Evolutionary conservation across 73 alveolate species (phyloP), one percentile per base, ranked within the genome.

Genomic region (Breviolum minutum): DNA sequence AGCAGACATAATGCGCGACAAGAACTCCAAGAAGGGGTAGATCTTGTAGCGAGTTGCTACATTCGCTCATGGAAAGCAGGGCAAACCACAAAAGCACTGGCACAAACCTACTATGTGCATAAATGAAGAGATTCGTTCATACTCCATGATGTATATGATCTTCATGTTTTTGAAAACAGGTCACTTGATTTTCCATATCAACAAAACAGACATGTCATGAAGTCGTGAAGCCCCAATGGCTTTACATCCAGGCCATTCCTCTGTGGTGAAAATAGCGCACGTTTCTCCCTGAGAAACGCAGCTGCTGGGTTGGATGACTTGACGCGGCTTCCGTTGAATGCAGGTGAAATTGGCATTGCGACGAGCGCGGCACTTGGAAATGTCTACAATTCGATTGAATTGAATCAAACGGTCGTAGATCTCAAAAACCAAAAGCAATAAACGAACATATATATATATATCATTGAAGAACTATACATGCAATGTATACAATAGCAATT

Each of bases 361-460:
- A 13, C 96, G 87, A 22, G 63, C 16, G 7, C 96, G 96, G 14
- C 96, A 90, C 61, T 63, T 71, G 11, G 96, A 90, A 40, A 27
- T 71, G 68, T 26, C 87, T 6, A 64, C 96, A 8, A 30, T 90
- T 61, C 96, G 96, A 20, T 63, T 90, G 62, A 63, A 73, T 14
- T 90, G 77, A 71, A 63, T 8, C 8, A 8, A 20, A 83, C 63
- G 81, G 30, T 71, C 63, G 29, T 27, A 40, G 54, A 40, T 40
- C 54, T 40, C 54, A 22, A 77, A 77, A 26, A 77, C 16, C n/a
- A n/a, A n/a, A n/a, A n/a, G n/a, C n/a, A n/a, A 77, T 8, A 77
- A n/a, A 10, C 5, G 7, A 27, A 27, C n/a, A 27, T 27, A 27
- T 12, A 1, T 0, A 27, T 77, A 27, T 26, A 10, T n/a, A n/a